phyloP scores from a whole-genome alignment of 495 filamentous ascomycete species.

The Aspergillus cristatus region DNA sequence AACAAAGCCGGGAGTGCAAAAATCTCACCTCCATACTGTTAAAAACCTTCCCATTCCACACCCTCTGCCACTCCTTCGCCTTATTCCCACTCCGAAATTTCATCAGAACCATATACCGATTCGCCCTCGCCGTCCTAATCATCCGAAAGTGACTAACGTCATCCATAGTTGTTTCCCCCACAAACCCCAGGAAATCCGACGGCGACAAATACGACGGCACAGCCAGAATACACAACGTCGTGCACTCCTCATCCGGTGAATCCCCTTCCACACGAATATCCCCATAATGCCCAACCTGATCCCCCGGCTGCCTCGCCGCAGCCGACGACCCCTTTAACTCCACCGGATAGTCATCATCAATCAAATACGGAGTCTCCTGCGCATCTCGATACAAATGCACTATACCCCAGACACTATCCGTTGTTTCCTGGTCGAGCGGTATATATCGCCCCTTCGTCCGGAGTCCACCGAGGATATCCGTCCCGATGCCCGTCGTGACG shows the following conservation, averaged over 20 bases:
- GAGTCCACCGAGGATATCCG: slow-evolving; percentile 43
- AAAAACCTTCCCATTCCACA: slow-evolving; percentile 92
- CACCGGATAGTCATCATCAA: slow-evolving; percentile 28
- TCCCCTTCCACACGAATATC: slow-evolving; percentile 6
- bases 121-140: slow-evolving; percentile 79
- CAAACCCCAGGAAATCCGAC: slow-evolving; percentile 83
- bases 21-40: slow-evolving; percentile 80
- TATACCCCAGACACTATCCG: slow-evolving; percentile 83
- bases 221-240: slow-evolving; percentile 87
- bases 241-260: slow-evolving; percentile 56
- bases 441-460: slow-evolving; percentile 73
- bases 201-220: slow-evolving; percentile 90
- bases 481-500: slow-evolving; percentile 40
- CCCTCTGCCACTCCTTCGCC: slow-evolving; percentile 70
- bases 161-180: slow-evolving; percentile 81
- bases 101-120: slow-evolving; percentile 95
- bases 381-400: slow-evolving; percentile 89
- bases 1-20: slow-evolving; percentile 2
- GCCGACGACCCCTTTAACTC: slow-evolving; percentile 30
- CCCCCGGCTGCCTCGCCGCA: slow-evolving; percentile 23
- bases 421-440: slow-evolving; percentile 62
- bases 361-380: slow-evolving; percentile 54
- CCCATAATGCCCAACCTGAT: slow-evolving; percentile 15
- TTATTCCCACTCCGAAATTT: slow-evolving; percentile 73
- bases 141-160: slow-evolving; percentile 92